Base-by-base conservation (phyloP, 441 rosid species). In the Gossypium lobatum region DNA sequence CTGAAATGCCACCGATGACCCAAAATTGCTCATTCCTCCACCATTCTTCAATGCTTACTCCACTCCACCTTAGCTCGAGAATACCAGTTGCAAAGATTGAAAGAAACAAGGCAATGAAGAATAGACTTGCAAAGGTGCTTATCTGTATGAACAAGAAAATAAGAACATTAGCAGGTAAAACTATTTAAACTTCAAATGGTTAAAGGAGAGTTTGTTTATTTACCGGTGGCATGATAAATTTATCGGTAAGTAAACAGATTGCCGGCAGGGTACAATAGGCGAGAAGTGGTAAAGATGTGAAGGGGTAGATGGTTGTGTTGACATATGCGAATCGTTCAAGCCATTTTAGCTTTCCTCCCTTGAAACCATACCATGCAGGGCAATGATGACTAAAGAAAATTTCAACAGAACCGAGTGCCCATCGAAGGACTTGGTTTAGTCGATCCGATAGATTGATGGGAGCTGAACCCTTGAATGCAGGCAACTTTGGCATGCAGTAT, bases 401-500 rank as follows among this genome's bases (percentile, higher is more conserved):
- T 81, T 94, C 98, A 65, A 95, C 99, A 2, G 98, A 95, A 10
- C 99, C 99, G 31, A 91, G 96, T 5, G 97, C 99, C 99, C 99
- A 93, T 9, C 98, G 86, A 75, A 95, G 90, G 64, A 95, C 98
- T 78, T 95, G 99, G 83, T 91, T 90, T 63, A 95, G 87, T 76
- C 98, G 83, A 84, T 95, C 99, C 42, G 95, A 92, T 70, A 92
- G 85, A 64, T 92, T 94, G 78, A 94, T 94, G 54, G 97, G 97
- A 72, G 97, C 93, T 74, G 97, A 94, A 77, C 98, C 98, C 78
- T 91, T 92, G 52, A 94, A 94, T 31, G 98, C 97, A 25, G 98
- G 77, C 66, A 80, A 76, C 81, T 80, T 80, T 52, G 98, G 98
- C 95, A 89, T 92, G 70, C 97, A 92, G 85, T 92, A 95, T 31